These are phyloP conservation scores for Arthrobotrys entomopaga DNA, from an alignment of 2,329 filamentous ascomycete species.

Conservation along the genomic window DNA sequence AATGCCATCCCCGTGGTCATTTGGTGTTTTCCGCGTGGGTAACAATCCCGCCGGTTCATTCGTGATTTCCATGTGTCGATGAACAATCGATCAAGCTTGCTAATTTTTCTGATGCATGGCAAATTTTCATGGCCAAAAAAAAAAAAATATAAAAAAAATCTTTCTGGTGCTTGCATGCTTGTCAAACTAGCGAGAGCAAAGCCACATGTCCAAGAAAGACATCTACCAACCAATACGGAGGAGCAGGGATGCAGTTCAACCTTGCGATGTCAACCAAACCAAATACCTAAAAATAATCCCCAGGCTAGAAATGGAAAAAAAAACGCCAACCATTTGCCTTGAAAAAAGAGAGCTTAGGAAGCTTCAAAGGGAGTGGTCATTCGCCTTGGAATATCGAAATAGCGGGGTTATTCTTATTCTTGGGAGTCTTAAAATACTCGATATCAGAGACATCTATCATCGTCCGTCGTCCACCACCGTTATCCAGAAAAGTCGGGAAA, in stretches of 20 bases:
- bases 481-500: neutral
- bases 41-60: slow-evolving; percentile 10
- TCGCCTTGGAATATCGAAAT: slow-evolving; percentile 24
- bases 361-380: slow-evolving; percentile 15
- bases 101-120: slow-evolving; percentile 24
- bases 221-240: slow-evolving; percentile 27
- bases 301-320: neutral
- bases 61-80: neutral
- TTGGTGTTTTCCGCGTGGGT: slow-evolving; percentile 6
- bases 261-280: slow-evolving; percentile 42
- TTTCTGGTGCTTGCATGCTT: neutral
- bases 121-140: slow-evolving; percentile 3
- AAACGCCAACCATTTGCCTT: slow-evolving; percentile 31
- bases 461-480: neutral
- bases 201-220: slow-evolving; percentile 40
- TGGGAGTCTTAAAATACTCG: slow-evolving; percentile 27
- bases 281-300: slow-evolving; percentile 54
- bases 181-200: slow-evolving; percentile 15
- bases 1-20: slow-evolving; percentile 26
- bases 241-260: slow-evolving; percentile 46
- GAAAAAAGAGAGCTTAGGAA: slow-evolving; percentile 14
- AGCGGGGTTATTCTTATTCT: neutral
- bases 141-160: too few species aligned
- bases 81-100: neutral
- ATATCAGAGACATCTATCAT: slow-evolving; percentile 41